A percentile compares a stretch with the other conserved stretches of the same genome.
phyloP scores from a whole-genome alignment of 306 rosid genomes.

The Heteromeles arbutifolia region DNA sequence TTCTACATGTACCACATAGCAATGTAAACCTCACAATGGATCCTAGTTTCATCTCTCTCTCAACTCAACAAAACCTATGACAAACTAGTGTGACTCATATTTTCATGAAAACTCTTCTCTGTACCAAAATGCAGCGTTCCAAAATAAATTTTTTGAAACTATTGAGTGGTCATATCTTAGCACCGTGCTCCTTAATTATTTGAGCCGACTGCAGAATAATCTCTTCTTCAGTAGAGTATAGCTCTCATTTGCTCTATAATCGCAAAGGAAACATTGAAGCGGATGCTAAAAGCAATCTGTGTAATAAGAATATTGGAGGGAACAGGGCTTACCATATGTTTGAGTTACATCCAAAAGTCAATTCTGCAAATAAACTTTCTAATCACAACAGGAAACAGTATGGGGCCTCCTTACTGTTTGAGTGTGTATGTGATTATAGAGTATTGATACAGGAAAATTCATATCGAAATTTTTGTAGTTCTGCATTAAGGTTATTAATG shows the following conservation, averaged over 20 bases:
- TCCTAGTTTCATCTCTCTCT: neutral
- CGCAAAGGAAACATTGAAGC: neutral
- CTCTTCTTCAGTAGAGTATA: conserved; percentile 63
- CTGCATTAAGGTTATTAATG: too few relatives aligned
- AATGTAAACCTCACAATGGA: neutral
- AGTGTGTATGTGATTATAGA: too few relatives aligned
- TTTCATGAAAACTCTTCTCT: neutral
- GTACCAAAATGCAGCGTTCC: neutral
- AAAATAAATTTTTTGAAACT: neutral
- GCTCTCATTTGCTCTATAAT: conserved; percentile 56
- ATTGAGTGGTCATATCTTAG: conserved; percentile 18
- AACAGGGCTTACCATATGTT: conserved; percentile 50
- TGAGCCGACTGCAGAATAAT: conserved; percentile 60
- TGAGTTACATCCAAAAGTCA: conserved; percentile 80
- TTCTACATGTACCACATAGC: too few relatives aligned
- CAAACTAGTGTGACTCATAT: neutral
- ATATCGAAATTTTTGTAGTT: too few relatives aligned
- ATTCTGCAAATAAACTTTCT: conserved; percentile 55
- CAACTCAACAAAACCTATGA: neutral
- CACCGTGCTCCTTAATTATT: conserved; percentile 61
- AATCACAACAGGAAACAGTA: conserved; percentile 74
- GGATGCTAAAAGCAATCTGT: neutral
- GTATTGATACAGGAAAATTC: too few relatives aligned
- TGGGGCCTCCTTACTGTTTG: conserved; percentile 49
- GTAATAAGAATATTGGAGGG: neutral